Percentiles rank a stretch among this genome's conserved stretches.
These are phyloP conservation scores for Pichia sp. DNA, from an alignment of 1,139 yeast species.

Conservation along the genomic window DNA sequence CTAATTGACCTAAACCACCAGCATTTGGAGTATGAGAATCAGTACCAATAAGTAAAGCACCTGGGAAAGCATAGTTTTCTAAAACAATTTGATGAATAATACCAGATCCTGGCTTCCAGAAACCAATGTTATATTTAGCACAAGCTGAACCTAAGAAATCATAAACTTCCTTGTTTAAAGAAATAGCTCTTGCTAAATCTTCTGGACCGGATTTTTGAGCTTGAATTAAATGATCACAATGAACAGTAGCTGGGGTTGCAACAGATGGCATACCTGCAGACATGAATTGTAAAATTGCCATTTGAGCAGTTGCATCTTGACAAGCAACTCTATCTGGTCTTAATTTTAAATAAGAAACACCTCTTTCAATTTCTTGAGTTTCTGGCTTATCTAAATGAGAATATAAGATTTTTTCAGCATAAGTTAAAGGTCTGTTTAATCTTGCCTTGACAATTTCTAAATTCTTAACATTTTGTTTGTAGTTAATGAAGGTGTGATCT, in stretches of 20 bases:
- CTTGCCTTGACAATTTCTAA: conserved; percentile 81
- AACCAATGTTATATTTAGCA: conserved; percentile 96
- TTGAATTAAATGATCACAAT: conserved; percentile 98
- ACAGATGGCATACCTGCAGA: conserved; percentile 92
- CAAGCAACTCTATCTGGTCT: conserved; percentile 99
- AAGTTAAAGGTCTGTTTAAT: conserved; percentile 89
- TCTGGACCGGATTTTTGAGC: conserved; percentile 92
- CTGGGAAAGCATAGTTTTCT: conserved; percentile 98
- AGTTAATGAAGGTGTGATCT: conserved; percentile 70
- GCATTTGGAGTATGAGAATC: conserved; percentile 99
- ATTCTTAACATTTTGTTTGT: conserved; percentile 75
- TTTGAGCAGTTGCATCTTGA: conserved; percentile 99
- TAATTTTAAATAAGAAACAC: conserved; percentile 90
- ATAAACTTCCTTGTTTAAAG: conserved; percentile 91
- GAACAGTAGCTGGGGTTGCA: conserved; percentile 95
- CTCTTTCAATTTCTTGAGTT: conserved; percentile 91
- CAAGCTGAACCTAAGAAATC: conserved; percentile 92
- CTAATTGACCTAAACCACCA: conserved; percentile 98
- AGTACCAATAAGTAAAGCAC: conserved; percentile 94
- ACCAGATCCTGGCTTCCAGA: conserved; percentile 99
- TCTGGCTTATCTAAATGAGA: conserved; percentile 97
- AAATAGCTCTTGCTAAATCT: conserved; percentile 91
- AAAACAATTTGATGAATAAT: conserved; percentile 95
- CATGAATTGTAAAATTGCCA: conserved; percentile 98
- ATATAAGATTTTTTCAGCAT: conserved; percentile 93